Evolutionary conservation across 306 rosid species (phyloP).

Genomic region (Oxytropis ochrocephala): DNA sequence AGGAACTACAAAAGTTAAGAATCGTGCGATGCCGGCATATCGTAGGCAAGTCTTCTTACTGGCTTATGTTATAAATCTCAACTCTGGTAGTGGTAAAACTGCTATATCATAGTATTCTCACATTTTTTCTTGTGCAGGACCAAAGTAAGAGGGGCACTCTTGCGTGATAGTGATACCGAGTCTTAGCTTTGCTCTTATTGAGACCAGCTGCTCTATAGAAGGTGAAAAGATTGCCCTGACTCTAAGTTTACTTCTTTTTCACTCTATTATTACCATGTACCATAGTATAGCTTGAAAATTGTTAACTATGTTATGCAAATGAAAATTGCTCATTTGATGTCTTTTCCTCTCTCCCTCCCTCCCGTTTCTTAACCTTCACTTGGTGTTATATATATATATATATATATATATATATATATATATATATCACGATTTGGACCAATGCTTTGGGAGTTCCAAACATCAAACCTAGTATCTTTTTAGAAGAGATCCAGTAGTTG

Average conservation of each 20-base stretch:
- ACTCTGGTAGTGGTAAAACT: background rate
- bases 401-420: too few relatives aligned
- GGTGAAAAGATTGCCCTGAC: background rate
- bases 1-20: conserved; percentile 36
- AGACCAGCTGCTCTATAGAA: background rate
- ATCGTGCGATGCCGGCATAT: conserved; percentile 55
- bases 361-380: background rate
- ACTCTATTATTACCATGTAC: background rate
- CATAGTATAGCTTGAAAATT: background rate
- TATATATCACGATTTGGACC: too few relatives aligned
- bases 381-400: too few relatives aligned
- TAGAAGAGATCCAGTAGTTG: too few relatives aligned
- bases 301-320: background rate
- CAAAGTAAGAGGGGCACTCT: conserved; percentile 65
- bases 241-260: conserved; percentile 4
- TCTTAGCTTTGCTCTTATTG: background rate
- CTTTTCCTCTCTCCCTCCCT: background rate
- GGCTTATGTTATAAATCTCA: background rate
- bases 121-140: conserved; percentile 44
- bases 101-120: background rate
- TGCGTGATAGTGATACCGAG: conserved; percentile 47
- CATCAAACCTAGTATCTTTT: background rate
- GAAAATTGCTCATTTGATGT: conserved; percentile 16
- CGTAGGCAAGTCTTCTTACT: conserved; percentile 47
- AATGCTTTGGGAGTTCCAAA: background rate